These are phyloP conservation scores for Ogataea zsoltii DNA, from an alignment of 805 yeast genomes.

Conservation along the genomic window DNA sequence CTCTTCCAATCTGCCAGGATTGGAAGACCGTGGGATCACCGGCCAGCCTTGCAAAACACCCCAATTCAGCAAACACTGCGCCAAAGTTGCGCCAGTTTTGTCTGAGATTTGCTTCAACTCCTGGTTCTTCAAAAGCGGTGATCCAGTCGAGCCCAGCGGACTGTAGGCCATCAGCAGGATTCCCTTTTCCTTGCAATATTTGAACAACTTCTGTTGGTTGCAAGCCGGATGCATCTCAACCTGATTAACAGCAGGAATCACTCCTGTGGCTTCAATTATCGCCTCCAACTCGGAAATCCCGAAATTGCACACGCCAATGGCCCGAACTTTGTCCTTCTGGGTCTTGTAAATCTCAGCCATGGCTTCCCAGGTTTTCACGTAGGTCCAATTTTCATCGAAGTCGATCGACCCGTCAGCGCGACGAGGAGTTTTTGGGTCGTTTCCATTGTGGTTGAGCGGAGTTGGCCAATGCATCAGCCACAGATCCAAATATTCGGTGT, in stretches of 20 bases:
- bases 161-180: slow-evolving; percentile 41
- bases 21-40: slow-evolving; percentile 41
- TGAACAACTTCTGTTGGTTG: slow-evolving; percentile 36
- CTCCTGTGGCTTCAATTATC: slow-evolving; percentile 36
- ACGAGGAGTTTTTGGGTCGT: slow-evolving; percentile 26
- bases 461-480: slow-evolving; percentile 49
- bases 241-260: slow-evolving; percentile 45
- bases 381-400: slow-evolving; percentile 45
- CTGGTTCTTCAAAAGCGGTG: slow-evolving; percentile 39
- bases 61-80: slow-evolving; percentile 52
- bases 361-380: slow-evolving; percentile 62
- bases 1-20: slow-evolving; percentile 38
- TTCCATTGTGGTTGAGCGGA: slow-evolving; percentile 32
- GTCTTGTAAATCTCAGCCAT: slow-evolving; percentile 67
- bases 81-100: slow-evolving; percentile 49
- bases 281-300: slow-evolving; percentile 32
- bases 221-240: slow-evolving; percentile 46
- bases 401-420: slow-evolving; percentile 26
- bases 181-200: slow-evolving; percentile 33
- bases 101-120: slow-evolving; percentile 46
- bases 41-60: slow-evolving; percentile 33
- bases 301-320: slow-evolving; percentile 47
- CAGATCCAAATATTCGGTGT: slow-evolving; percentile 44
- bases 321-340: slow-evolving; percentile 38
- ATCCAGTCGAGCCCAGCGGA: slow-evolving; percentile 44